These are phyloP conservation scores for Neurospora sp. DNA, from an alignment of 495 filamentous ascomycete genomes.

Conservation along the genomic window DNA sequence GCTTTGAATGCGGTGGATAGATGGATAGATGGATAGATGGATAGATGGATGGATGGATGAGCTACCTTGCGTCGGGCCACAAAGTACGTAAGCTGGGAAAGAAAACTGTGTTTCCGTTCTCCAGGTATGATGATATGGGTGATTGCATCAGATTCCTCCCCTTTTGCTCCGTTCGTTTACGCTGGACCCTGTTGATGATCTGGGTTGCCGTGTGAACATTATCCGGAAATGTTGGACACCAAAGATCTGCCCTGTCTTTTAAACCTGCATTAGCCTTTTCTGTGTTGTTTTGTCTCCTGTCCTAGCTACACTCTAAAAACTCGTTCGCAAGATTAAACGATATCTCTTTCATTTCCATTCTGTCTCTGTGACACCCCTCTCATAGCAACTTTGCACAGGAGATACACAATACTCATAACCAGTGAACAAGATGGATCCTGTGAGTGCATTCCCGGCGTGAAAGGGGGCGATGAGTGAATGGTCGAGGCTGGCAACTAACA, in stretches of 20 bases:
- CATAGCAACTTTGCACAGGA: not conserved
- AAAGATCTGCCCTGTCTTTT: not conserved
- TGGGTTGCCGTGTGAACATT: not conserved
- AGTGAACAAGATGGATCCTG: constrained; percentile 14
- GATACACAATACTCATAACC: not conserved
- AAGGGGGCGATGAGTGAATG: too few species aligned
- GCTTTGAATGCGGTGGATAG: not conserved
- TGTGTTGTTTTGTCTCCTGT: not conserved
- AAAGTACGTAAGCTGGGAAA: not conserved
- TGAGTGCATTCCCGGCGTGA: constrained; percentile 1
- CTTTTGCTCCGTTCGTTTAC: not conserved
- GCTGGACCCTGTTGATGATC: not conserved
- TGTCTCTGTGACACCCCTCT: not conserved
- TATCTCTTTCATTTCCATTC: not conserved
- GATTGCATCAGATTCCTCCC: not conserved
- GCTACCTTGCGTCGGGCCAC: not conserved
- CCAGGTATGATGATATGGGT: not conserved
- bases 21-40: not conserved
- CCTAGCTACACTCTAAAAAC: not conserved
- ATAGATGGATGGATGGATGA: not conserved
- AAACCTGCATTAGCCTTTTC: not conserved
- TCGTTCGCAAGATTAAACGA: not conserved
- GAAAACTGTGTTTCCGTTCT: not conserved
- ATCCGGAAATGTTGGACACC: not conserved
- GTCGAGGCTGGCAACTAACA: not conserved